Base-by-base conservation (phyloP, 73 alveolate species). In the Paramecium sexaurelia region DNA sequence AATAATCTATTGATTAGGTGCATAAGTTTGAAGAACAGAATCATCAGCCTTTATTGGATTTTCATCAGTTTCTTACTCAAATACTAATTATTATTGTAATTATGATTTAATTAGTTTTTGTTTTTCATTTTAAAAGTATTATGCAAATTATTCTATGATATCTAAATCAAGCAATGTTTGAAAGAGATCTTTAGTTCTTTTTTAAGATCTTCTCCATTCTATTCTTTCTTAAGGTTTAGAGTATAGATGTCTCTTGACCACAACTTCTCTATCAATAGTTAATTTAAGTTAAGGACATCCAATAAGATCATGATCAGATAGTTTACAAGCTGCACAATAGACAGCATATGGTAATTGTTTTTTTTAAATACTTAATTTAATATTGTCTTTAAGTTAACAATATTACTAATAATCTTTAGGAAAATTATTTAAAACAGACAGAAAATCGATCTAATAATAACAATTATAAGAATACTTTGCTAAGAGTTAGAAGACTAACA, bases 401-500 rank as follows among this genome's bases (percentile, higher is more conserved):
- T 73, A 73, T 13, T 33, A 15, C 10, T 73, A 10, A 39, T 73
- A 73, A 19, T 73, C 87, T 73, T 73, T 36, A 3, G 87, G 87
- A 24, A 73, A 73, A 19, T 73, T 39, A 3, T 73, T 73, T 13
- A 73, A n/a, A 4, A 33, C 55, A n/a, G 55, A 17, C 9, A 73
- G 87, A 39, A 73, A 73, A 73, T 73, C 87, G 1, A 9, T 61
- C 83, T 61, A 61, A 71, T 51, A n/a, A 51, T n/a, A n/a, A 27
- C 7, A 32, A 5, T 1, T 7, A 71, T 11, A 10, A 8, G 2
- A 13, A 27, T 61, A 61, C 87, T 73, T 73, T 73, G 35, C 36
- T 33, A 22, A 73, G 87, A 33, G 67, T 73, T n/a, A 73, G 7
- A 11, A 73, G 56, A 73, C 87, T 73, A 73, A 73, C 87, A 36